Evolutionary conservation across 352 stramenopile genomes (phyloP).

Genomic region (Halophytophthora batemanensis): DNA sequence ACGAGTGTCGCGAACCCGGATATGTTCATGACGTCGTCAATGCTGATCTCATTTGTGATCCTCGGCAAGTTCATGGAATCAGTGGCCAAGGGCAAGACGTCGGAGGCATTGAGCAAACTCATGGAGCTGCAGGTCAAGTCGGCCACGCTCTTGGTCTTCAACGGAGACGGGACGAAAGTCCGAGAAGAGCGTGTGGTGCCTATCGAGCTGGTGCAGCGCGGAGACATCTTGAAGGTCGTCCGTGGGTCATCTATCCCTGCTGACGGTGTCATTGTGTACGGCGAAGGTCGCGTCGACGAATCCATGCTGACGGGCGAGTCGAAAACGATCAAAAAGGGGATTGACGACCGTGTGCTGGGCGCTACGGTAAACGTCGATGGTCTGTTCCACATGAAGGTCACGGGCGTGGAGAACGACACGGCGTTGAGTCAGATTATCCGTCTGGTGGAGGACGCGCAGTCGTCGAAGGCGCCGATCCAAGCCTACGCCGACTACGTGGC

Average conservation of each 20-base stretch:
- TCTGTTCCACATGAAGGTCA: constrained; percentile 92
- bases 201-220: constrained; percentile 88
- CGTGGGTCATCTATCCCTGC: constrained; percentile 90
- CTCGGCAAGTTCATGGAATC: constrained; percentile 97
- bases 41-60: constrained; percentile 98
- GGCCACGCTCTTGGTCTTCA: constrained; percentile 90
- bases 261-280: constrained; percentile 91
- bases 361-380: constrained; percentile 91
- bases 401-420: constrained; percentile 91
- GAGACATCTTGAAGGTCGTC: constrained; percentile 93
- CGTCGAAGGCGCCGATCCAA: constrained; percentile 97
- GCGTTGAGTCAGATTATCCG: constrained; percentile 97
- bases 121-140: constrained; percentile 95
- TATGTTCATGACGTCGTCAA: constrained; percentile 98
- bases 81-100: constrained; percentile 93
- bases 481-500: constrained; percentile 96
- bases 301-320: constrained; percentile 95
- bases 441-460: constrained; percentile 98
- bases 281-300: constrained; percentile 91
- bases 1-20: constrained; percentile 65
- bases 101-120: constrained; percentile 93
- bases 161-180: constrained; percentile 48
- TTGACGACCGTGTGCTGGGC: constrained; percentile 86
- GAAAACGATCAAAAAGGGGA: constrained; percentile 91
- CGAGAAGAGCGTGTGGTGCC: constrained; percentile 73